These are phyloP conservation scores for Syncephalis plumigaleata DNA, from an alignment of 371 early-diverging fungal genomes.

Conservation along the genomic window DNA sequence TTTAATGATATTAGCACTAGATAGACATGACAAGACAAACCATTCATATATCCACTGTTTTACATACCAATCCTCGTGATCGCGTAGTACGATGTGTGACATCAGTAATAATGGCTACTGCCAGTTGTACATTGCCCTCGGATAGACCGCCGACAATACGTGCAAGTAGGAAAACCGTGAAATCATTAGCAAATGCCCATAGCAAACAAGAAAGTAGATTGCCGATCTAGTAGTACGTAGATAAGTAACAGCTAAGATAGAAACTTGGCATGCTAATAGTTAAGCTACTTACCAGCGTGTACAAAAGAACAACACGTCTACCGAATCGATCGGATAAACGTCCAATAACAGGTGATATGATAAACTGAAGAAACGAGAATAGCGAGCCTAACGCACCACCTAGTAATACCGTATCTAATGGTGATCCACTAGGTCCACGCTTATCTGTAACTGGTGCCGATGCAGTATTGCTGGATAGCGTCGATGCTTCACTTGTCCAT, in stretches of 20 bases:
- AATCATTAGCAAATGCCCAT: conserved; percentile 76
- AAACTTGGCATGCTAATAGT: background rate
- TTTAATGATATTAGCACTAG: conserved; percentile 8
- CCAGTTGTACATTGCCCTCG: conserved; percentile 94
- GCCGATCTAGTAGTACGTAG: conserved; percentile 35
- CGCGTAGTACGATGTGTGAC: conserved; percentile 62
- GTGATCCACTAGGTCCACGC: conserved; percentile 3
- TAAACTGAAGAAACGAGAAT: conserved; percentile 86
- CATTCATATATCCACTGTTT: conserved; percentile 6
- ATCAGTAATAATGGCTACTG: conserved; percentile 89
- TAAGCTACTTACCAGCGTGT: conserved; percentile 50
- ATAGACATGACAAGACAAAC: background rate
- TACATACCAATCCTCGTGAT: conserved; percentile 48
- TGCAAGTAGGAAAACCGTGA: conserved; percentile 67
- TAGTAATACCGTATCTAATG: conserved; percentile 73
- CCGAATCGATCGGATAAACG: conserved; percentile 66
- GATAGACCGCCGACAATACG: conserved; percentile 84
- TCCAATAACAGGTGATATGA: conserved; percentile 77
- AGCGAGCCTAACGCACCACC: conserved; percentile 89
- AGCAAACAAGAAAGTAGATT: conserved; percentile 69
- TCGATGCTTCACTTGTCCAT: background rate
- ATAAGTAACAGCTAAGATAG: background rate
- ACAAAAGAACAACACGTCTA: conserved; percentile 61
- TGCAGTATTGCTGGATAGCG: background rate
- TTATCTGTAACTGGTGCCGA: conserved; percentile 2